Conservation (phyloP, 495 filamentous ascomycete genomes). For the Penicillium goetzii region DNA sequence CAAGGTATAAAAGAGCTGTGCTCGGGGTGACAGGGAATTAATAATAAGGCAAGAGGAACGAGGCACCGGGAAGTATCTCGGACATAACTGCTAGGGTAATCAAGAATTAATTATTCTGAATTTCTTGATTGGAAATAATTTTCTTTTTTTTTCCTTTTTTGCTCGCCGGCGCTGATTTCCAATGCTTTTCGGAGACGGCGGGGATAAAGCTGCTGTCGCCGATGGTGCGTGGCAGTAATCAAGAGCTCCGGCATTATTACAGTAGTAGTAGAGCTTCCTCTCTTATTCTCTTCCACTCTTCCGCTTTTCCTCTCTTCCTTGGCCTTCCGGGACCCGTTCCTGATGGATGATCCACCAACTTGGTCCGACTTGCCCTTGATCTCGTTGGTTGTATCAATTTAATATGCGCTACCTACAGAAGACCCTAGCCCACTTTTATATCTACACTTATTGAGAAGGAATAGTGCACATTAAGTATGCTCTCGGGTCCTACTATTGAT, state of each 20-base stretch:
- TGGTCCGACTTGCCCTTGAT: background rate
- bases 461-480: background rate
- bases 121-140: background rate
- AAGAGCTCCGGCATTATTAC: constrained; percentile 8
- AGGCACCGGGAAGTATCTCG: constrained; percentile 12
- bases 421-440: background rate
- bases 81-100: background rate
- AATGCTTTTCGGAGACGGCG: constrained; percentile 36
- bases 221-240: constrained; percentile 40
- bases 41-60: constrained; percentile 10
- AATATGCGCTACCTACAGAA: background rate
- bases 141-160: background rate
- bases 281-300: background rate
- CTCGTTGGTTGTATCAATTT: background rate
- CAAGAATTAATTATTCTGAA: constrained; percentile 9
- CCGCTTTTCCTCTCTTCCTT: constrained; percentile 17
- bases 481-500: background rate
- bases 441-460: background rate
- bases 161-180: constrained; percentile 27
- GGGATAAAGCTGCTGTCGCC: constrained; percentile 36
- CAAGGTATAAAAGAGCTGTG: constrained; percentile 24
- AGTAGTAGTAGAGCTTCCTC: background rate
- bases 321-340: constrained; percentile 1
- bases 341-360: background rate
- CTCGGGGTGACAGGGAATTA: constrained; percentile 16